These are phyloP conservation scores for Paramecium biaurelia DNA, from an alignment of 73 alveolate genomes.

Conservation along the genomic window DNA sequence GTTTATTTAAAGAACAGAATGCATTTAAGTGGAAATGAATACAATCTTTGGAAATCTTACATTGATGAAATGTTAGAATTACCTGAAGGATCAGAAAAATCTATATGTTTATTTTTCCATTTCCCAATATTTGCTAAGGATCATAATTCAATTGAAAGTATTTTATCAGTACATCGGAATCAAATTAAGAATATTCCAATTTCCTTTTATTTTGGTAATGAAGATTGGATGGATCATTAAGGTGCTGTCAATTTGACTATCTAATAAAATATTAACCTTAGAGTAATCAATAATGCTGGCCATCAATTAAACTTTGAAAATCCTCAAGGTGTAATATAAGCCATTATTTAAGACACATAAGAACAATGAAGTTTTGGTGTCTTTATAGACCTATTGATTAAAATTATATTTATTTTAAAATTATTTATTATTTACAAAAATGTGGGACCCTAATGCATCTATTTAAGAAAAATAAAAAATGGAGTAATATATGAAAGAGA, in stretches of 20 bases:
- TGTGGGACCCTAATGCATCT: slow-evolving; percentile 61
- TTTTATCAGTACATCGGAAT: background rate
- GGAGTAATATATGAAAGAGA: slow-evolving; percentile 53
- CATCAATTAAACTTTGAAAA: slow-evolving; percentile 16
- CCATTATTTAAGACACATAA: background rate
- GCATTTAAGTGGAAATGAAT: background rate
- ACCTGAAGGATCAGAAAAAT: slow-evolving; percentile 18
- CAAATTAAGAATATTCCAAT: background rate
- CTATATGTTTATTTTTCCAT: background rate
- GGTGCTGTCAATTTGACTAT: background rate
- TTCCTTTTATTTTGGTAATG: background rate
- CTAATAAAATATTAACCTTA: background rate
- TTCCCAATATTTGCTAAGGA: background rate
- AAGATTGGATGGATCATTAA: background rate
- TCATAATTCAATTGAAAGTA: background rate
- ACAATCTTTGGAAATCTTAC: background rate
- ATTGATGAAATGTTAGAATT: background rate
- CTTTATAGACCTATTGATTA: background rate
- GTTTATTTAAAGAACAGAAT: background rate
- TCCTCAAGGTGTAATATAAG: background rate
- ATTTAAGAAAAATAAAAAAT: slow-evolving; percentile 40
- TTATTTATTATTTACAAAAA: background rate
- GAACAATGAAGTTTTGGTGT: background rate
- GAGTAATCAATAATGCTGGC: background rate
- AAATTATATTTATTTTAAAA: background rate